A percentile compares a stretch with the other conserved stretches of the same genome.
phyloP scores from a whole-genome alignment of 371 early-diverging fungal genomes.

The Dinochytrium kinnereticum region DNA sequence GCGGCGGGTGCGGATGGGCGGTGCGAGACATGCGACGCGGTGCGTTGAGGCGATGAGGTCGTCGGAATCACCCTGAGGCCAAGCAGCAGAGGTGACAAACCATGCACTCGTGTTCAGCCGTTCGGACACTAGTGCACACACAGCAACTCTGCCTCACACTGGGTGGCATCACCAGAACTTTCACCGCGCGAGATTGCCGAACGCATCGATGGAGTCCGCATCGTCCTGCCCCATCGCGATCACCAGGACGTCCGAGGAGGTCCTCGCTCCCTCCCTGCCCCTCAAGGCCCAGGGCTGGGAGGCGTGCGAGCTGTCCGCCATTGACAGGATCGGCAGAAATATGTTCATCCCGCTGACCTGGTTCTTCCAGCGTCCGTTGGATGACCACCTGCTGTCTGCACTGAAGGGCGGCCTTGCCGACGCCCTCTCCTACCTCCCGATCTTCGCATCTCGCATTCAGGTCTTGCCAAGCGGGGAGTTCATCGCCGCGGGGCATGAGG shows the following conservation, averaged over 20 bases:
- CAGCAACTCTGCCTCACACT: too few species aligned
- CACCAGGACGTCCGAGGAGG: not conserved
- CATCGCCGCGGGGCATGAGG: not conserved
- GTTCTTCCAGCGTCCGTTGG: not conserved
- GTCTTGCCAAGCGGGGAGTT: not conserved
- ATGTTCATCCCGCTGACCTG: conserved; percentile 4
- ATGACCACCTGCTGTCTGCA: not conserved
- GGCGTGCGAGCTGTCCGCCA: not conserved
- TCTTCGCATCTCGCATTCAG: not conserved
- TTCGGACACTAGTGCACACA: too few species aligned
- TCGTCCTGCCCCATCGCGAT: too few species aligned
- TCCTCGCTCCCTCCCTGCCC: not conserved
- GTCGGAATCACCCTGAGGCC: too few species aligned
- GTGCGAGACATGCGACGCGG: too few species aligned
- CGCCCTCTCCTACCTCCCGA: conserved; percentile 1
- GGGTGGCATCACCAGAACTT: too few species aligned
- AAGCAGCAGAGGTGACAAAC: too few species aligned
- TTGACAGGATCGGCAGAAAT: not conserved
- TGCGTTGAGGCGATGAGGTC: too few species aligned
- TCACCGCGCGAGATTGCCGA: too few species aligned
- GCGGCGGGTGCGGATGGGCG: too few species aligned
- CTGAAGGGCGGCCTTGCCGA: not conserved
- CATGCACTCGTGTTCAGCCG: too few species aligned
- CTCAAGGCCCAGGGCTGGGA: not conserved
- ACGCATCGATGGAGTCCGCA: too few species aligned